phyloP scores from a whole-genome alignment of 2,329 filamentous ascomycete species.

The Fusarium penzigii region DNA sequence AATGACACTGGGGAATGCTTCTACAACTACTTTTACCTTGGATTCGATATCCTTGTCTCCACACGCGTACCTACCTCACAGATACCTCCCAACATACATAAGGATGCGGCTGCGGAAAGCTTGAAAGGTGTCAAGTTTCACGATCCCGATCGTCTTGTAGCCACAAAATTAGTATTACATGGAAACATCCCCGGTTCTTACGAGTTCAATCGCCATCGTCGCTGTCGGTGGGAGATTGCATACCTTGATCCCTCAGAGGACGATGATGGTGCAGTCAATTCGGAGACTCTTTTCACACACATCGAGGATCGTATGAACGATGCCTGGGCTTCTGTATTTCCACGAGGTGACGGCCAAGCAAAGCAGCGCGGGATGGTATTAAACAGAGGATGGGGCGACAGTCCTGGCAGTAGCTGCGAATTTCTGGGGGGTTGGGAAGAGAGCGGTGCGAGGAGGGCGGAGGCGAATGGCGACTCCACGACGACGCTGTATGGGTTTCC shows the following conservation, averaged over 20 bases:
- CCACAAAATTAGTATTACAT: conserved; percentile 90
- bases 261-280: conserved; percentile 55
- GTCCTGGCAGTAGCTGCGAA: conserved; percentile 86
- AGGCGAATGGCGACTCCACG: conserved; percentile 57
- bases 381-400: conserved; percentile 89
- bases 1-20: conserved; percentile 75
- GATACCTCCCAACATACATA: conserved; percentile 47
- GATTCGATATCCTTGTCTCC: conserved; percentile 92
- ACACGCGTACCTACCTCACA: conserved; percentile 67
- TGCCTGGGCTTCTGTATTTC: conserved; percentile 69
- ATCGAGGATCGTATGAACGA: conserved; percentile 69
- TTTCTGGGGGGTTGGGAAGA: conserved; percentile 86
- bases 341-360: conserved; percentile 51
- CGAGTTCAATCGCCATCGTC: conserved; percentile 90
- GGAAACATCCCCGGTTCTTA: conserved; percentile 95
- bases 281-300: conserved; percentile 76
- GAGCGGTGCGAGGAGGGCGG: conserved; percentile 57
- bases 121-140: conserved; percentile 41
- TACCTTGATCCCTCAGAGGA: conserved; percentile 52
- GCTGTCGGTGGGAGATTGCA: conserved; percentile 80
- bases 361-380: conserved; percentile 78
- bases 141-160: conserved; percentile 69
- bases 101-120: conserved; percentile 20
- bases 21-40: conserved; percentile 96
- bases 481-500: conserved; percentile 94